phyloP scores from a whole-genome alignment of 805 yeast species.

The Candida odintsovae region DNA sequence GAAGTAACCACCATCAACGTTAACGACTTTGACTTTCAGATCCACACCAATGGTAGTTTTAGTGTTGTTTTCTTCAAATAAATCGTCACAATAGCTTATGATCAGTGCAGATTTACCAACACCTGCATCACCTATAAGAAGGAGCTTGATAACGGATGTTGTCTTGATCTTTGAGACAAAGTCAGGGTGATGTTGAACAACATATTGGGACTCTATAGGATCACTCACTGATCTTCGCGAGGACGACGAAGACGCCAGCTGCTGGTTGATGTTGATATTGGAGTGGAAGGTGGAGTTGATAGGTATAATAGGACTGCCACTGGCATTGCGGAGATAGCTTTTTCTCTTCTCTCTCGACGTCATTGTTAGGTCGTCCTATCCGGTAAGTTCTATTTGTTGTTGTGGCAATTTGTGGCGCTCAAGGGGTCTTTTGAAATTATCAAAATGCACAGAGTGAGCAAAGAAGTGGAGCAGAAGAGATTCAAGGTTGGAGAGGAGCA shows the following conservation, averaged over 20 bases:
- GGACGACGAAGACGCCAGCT: constrained; percentile 5
- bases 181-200: constrained; percentile 17
- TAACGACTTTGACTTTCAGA: constrained; percentile 36
- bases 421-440: not conserved
- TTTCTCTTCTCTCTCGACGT: constrained; percentile 17
- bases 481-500: not conserved
- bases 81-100: constrained; percentile 35
- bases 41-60: constrained; percentile 43
- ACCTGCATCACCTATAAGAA: constrained; percentile 40
- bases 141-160: constrained; percentile 27
- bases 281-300: constrained; percentile 20
- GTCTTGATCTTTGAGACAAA: constrained; percentile 13
- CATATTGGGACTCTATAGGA: constrained; percentile 8
- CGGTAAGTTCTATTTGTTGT: not conserved
- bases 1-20: constrained; percentile 37
- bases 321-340: constrained; percentile 16
- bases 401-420: not conserved
- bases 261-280: constrained; percentile 19
- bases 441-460: not conserved
- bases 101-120: constrained; percentile 45
- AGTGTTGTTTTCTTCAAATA: constrained; percentile 27
- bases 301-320: constrained; percentile 25
- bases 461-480: not conserved
- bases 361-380: not conserved
- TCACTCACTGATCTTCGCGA: constrained; percentile 11